These are phyloP conservation scores for Rhododendron griersonianum DNA, from an alignment of 148 eudicot species.

Conservation along the genomic window DNA sequence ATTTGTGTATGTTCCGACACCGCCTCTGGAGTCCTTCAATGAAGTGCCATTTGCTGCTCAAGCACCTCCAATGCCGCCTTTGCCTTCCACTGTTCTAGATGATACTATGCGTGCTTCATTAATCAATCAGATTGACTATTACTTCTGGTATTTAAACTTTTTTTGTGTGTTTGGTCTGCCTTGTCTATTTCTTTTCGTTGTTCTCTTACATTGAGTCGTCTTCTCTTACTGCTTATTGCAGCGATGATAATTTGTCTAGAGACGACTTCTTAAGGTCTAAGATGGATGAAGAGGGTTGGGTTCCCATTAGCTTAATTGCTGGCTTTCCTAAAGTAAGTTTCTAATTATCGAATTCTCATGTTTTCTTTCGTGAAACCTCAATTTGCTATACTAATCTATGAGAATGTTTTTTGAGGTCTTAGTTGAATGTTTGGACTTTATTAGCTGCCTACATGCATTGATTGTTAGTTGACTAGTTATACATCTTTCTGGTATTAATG, in stretches of 20 bases:
- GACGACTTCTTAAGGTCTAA: slow-evolving; percentile 46
- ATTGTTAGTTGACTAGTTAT: background rate
- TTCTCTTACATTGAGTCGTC: background rate
- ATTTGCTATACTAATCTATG: background rate
- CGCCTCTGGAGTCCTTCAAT: slow-evolving; percentile 28
- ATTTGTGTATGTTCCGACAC: slow-evolving; percentile 25
- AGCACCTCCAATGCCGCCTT: slow-evolving; percentile 17
- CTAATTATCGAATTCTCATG: background rate
- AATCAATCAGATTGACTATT: slow-evolving; percentile 53
- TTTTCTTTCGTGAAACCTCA: background rate
- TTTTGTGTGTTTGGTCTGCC: background rate
- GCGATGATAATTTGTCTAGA: slow-evolving; percentile 56
- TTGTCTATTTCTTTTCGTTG: background rate
- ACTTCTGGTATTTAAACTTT: slow-evolving; percentile 47
- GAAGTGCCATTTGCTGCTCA: slow-evolving; percentile 23
- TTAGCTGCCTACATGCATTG: background rate
- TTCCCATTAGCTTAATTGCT: slow-evolving; percentile 45
- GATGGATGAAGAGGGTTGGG: slow-evolving; percentile 80
- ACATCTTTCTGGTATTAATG: background rate
- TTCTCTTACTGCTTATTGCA: slow-evolving; percentile 20
- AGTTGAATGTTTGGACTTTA: background rate
- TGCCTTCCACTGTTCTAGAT: slow-evolving; percentile 21
- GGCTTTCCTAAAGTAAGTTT: slow-evolving; percentile 50
- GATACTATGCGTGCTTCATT: slow-evolving; percentile 22
- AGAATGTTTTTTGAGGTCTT: background rate